These are phyloP conservation scores for Chrysanthemum seticuspe DNA, from an alignment of 129 eudicot genomes.

Conservation along the genomic window DNA sequence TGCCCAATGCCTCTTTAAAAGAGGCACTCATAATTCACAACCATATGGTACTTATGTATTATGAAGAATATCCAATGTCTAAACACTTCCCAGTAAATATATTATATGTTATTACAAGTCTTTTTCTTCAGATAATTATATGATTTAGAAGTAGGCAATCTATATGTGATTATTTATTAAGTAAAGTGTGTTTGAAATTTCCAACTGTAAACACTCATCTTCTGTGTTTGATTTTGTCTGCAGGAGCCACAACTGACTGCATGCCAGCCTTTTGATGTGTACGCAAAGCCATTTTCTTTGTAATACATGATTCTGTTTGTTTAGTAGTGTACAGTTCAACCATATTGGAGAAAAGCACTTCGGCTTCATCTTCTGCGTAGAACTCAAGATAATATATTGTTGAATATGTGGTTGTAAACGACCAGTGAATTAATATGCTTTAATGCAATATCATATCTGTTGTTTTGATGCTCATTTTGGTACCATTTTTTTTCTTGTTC, in stretches of 20 bases:
- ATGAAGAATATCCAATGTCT: neutral
- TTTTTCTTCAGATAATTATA: neutral
- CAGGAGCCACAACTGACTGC: slow-evolving; percentile 96
- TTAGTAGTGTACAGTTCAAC: slow-evolving; percentile 14
- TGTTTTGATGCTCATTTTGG: no score
- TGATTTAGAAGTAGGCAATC: neutral
- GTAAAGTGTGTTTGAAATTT: neutral
- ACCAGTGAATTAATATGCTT: neutral
- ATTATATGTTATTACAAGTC: neutral
- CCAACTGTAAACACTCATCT: neutral
- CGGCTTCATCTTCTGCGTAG: slow-evolving; percentile 8
- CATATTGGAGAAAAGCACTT: slow-evolving; percentile 7
- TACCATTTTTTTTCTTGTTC: no score
- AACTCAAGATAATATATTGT: neutral
- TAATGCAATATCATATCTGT: neutral
- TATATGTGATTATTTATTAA: neutral
- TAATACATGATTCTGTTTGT: slow-evolving; percentile 10
- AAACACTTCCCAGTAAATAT: neutral
- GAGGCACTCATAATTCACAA: neutral
- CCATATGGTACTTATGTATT: slow-evolving; percentile 3
- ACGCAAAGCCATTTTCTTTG: slow-evolving; percentile 36
- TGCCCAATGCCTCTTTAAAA: no score
- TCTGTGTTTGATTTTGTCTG: slow-evolving; percentile 10
- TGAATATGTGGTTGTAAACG: neutral
- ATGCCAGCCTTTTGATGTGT: slow-evolving; percentile 40